These are phyloP conservation scores for Corylus americana DNA, from an alignment of 306 rosid genomes.

Conservation along the genomic window DNA sequence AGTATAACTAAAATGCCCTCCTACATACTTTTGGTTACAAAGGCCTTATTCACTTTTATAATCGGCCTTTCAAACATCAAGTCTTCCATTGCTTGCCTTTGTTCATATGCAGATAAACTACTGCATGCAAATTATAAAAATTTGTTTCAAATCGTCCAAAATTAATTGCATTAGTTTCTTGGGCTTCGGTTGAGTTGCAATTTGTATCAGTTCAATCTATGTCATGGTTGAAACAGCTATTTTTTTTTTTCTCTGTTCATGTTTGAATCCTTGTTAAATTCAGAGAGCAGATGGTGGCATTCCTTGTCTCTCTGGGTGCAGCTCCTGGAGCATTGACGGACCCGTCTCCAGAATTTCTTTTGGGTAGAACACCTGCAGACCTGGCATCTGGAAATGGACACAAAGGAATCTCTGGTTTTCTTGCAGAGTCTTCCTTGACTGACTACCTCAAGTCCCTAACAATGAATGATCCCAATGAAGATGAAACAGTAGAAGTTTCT, in stretches of 20 bases:
- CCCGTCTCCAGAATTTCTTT: conserved; percentile 70
- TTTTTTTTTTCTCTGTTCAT: conserved; percentile 19
- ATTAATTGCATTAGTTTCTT: conserved; percentile 14
- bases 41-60: neutral
- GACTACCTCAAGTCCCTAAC: conserved; percentile 49
- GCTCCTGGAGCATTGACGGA: conserved; percentile 65
- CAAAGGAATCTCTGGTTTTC: conserved; percentile 86
- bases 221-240: conserved; percentile 21
- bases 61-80: neutral
- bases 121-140: conserved; percentile 11
- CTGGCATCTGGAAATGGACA: conserved; percentile 76
- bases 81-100: neutral
- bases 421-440: conserved; percentile 71
- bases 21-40: neutral
- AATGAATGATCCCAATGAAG: conserved; percentile 52
- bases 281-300: conserved; percentile 76
- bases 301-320: conserved; percentile 67
- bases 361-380: conserved; percentile 69
- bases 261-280: conserved; percentile 26
- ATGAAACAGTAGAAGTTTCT: conserved; percentile 41
- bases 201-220: neutral
- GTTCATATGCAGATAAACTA: neutral
- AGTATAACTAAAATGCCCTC: neutral
- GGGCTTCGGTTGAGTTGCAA: conserved; percentile 4
- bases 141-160: conserved; percentile 11